Base-by-base conservation (phyloP, 257 asterid species). In the Osmanthus fragrans region DNA sequence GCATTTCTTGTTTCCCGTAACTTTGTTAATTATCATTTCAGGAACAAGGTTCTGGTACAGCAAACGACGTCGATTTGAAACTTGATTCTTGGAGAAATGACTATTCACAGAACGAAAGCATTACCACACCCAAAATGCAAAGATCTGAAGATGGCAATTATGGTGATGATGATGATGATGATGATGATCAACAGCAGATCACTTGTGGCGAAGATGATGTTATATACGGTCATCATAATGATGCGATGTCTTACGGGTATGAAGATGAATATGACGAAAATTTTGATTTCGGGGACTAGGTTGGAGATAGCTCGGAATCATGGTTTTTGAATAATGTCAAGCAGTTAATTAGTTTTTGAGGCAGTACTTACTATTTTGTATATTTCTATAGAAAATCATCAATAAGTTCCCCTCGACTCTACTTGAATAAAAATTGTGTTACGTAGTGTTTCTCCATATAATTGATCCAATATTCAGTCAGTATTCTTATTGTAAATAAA, bases 251-350 rank as follows among this genome's bases (percentile, higher is more conserved):
- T 32, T 18, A 18, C 36, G 82, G 70, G 68, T 73, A 58, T 71
- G 81, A 23, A 29, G 80, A 84, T 74, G 88, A 83, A 73, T 72
- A 76, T 60, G 11, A 19, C 4, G 32, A 40, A 65, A 64, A 63
- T 58, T 63, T 82, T 69, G 69, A 29, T 0, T 36, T 70, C 5
- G 42, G 27, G 36, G 16, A 72, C 40, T 63, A 63, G 23, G 16
- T 39, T 71, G 75, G 16, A 71, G 78, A 66, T 45, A 73, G 42
- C 72, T 76, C 30, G 42, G 45, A 12, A 30, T 1, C 13, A 5
- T 77, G 69, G 69, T 63, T 23, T 63, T 27, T 63, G 34, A 15
- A 23, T 36, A 1, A 27, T 63, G 10, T 63, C 36, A 63, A 27
- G n/a, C 6, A 11, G 36, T 63, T 12, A n/a, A n/a, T 1, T 27